phyloP scores from a whole-genome alignment of 371 early-diverging fungal genomes.

The Mucor circinelloides region DNA sequence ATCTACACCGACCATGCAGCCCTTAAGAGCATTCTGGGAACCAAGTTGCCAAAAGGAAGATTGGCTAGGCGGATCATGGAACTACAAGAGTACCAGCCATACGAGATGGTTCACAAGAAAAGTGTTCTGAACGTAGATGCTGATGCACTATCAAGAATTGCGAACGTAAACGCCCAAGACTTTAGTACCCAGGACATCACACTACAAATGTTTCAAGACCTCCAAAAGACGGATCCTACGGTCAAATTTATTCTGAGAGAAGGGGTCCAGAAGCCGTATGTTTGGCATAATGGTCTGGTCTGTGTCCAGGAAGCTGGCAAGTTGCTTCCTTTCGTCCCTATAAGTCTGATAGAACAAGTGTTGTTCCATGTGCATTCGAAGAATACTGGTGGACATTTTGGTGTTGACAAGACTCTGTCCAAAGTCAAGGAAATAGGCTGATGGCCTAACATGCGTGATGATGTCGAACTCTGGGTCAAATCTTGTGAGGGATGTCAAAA shows the following conservation, averaged over 20 bases:
- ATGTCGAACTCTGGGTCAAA: neutral
- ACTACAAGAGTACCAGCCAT: neutral
- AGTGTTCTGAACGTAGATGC: neutral
- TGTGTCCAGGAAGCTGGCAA: too few relatives aligned
- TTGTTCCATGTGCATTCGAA: too few relatives aligned
- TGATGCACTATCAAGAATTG: conserved; percentile 3
- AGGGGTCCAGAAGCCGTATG: neutral
- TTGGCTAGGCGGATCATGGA: conserved; percentile 1
- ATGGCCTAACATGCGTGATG: conserved; percentile 9
- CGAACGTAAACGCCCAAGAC: neutral
- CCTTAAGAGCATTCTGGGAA: neutral
- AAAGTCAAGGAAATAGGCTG: conserved; percentile 7
- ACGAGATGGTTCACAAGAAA: neutral
- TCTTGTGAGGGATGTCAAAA: conserved; percentile 1
- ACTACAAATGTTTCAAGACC: too few relatives aligned
- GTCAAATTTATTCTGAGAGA: neutral
- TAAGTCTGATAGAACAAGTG: neutral
- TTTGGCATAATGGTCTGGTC: neutral
- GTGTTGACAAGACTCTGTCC: conserved; percentile 7
- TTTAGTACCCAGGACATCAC: too few relatives aligned
- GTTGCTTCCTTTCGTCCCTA: too few relatives aligned
- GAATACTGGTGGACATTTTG: conserved; percentile 13
- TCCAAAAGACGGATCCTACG: too few relatives aligned
- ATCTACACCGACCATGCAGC: conserved; percentile 21
- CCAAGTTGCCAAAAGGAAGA: neutral